Evolutionary conservation across 768 basidiomycete species (phyloP), one percentile per base, ranked within the genome.

Genomic region (Trametes sanguinea): DNA sequence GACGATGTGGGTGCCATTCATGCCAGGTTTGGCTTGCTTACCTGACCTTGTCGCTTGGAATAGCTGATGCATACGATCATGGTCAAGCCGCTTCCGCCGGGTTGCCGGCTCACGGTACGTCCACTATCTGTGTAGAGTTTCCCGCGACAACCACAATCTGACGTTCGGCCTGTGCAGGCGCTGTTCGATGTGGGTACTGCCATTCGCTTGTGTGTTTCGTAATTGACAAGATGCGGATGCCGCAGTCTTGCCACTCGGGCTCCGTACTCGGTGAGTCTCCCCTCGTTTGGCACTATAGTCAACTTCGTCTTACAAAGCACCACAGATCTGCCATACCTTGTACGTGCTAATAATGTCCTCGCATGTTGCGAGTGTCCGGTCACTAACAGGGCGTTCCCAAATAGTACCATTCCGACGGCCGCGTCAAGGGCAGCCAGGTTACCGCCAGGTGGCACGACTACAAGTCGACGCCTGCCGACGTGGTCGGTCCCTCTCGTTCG

Each of bases 71-170:
- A 96, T 71, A 78, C 78, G 4, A 85, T 92, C 55, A 83, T 98
- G 85, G 93, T 78, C 1, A 81, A 83, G 59, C 81, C 86, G 22
- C 81, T 98, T 2, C 95, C 95, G 17, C 69, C 84, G 8, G 94
- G 94, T 1, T 97, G 95, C 72, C 88, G 96, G 46, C 77, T 99
- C 52, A 98, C 96, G 6, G 91, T 89, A 73, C 71, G 90, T 62
- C 33, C 44, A 7, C 6, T 17, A 37, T n/a, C 1, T n/a, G 39
- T 44, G 3, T 51, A 6, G 35, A 37, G n/a, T 35, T n/a, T 16
- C 11, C 22, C 27, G 6, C 35, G 35, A 37, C 17, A 51, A 10
- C 4, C 51, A 17, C 27, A 33, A 13, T 44, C 30, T 58, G 33
- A 29, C 39, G 37, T 3, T 8, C 27, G 35, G 11, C 13, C 43